Percentiles rank a stretch among this genome's conserved stretches.
Evolutionary conservation across 805 yeast species (phyloP).

Genomic region (Yarrowia sp.): DNA sequence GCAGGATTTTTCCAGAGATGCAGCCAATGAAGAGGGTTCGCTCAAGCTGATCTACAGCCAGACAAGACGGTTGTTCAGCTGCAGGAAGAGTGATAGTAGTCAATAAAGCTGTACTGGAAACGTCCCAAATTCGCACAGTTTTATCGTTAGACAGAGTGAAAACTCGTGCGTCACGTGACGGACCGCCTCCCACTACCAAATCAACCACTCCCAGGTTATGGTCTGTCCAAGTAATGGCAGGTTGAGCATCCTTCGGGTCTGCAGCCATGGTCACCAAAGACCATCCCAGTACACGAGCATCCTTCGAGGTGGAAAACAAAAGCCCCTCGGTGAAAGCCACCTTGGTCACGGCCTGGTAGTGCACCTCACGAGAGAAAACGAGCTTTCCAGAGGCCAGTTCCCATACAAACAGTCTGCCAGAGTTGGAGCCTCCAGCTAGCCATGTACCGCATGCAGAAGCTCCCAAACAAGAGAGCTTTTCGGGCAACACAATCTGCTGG

Average conservation of each 20-base stretch:
- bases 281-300: conserved; percentile 79
- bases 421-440: conserved; percentile 66
- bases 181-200: conserved; percentile 50
- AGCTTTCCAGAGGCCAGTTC: conserved; percentile 75
- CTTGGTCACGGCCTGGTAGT: conserved; percentile 70
- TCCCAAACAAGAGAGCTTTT: conserved; percentile 59
- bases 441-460: conserved; percentile 44
- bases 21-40: conserved; percentile 72
- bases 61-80: conserved; percentile 48
- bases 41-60: conserved; percentile 75
- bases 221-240: conserved; percentile 35
- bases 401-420: conserved; percentile 86
- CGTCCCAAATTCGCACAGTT: conserved; percentile 69
- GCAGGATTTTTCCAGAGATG: conserved; percentile 57
- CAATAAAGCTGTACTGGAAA: conserved; percentile 48
- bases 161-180: conserved; percentile 56
- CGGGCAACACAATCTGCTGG: conserved; percentile 83
- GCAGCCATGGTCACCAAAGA: conserved; percentile 49
- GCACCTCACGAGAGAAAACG: conserved; percentile 71
- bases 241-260: conserved; percentile 37
- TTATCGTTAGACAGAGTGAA: conserved; percentile 71
- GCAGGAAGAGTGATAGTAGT: conserved; percentile 69
- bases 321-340: conserved; percentile 62
- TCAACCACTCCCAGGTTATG: conserved; percentile 52
- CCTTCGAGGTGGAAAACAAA: conserved; percentile 73